Evolutionary conservation across 441 rosid species (phyloP), one percentile per base, ranked within the genome.

Genomic region (Omphalea diandra): DNA sequence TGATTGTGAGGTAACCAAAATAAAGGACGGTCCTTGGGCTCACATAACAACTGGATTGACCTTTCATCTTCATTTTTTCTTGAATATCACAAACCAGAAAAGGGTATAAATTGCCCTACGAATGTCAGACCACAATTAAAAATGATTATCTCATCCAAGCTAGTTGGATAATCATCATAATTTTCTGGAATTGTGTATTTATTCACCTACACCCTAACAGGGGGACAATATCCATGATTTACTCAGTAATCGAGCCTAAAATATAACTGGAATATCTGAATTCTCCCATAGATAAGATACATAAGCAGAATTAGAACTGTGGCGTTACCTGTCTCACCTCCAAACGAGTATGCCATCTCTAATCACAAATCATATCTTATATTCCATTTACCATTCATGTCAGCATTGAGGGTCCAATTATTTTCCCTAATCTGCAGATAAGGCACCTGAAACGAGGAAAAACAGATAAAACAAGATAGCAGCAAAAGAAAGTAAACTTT

Each of bases 391-490:
- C 96, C 95, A 68, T 88, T 85, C 74, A 77, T 63, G 79, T 90
- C 94, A 5, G 85, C 88, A 73, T 87, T 89, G 68, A 94, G 57
- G 35, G 96, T 87, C 99, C 97, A 95, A 70, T 92, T 95, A 73
- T 89, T 95, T 77, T 95, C 99, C 82, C 89, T 86, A 41, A 95
- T 81, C 81, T 90, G 99, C 81, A 92, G 18, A 80, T 95, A 92
- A 9, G 97, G 92, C 35, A 86, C 81, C 97, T 95, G 93, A 66
- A 76, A 75, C 49, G 24, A 43, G 57, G 20, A 38, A 43, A 72
- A 46, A 31, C 20, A 15, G 47, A 11, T 41, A 69, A n/a, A n/a
- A 47, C 11, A 40, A 33, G 36, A 44, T 7, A 24, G 22, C 18
- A 10, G 36, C 49, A 52, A 55, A 73, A 44, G 67, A 65, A 55